Conservation (phyloP, 1,284 basidiomycete genomes). For the Megacollybia platyphylla region DNA sequence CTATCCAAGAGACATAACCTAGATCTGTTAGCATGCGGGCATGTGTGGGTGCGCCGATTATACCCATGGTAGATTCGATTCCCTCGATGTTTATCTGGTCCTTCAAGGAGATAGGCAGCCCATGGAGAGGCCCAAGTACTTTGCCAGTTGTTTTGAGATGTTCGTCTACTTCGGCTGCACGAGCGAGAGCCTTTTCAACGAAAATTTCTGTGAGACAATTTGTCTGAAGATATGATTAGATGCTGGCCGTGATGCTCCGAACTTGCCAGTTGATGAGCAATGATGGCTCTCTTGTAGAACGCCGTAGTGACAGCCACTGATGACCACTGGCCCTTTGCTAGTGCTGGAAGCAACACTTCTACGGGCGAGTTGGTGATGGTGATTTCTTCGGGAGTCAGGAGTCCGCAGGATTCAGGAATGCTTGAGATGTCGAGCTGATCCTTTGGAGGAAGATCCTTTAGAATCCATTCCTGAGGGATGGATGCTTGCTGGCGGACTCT, state of each 20-base stretch:
- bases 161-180: slow-evolving; percentile 46
- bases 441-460: slow-evolving; percentile 26
- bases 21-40: slow-evolving; percentile 6
- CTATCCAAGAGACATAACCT: slow-evolving; percentile 54
- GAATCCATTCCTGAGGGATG: slow-evolving; percentile 51
- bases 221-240: slow-evolving; percentile 21
- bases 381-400: slow-evolving; percentile 48
- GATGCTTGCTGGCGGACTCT: slow-evolving; percentile 33
- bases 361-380: slow-evolving; percentile 52
- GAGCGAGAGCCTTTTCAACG: slow-evolving; percentile 41
- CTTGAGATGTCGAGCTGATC: slow-evolving; percentile 38
- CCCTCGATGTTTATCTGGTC: slow-evolving; percentile 51
- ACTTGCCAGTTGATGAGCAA: slow-evolving; percentile 74
- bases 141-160: slow-evolving; percentile 34
- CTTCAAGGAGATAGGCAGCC: slow-evolving; percentile 53
- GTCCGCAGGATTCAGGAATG: slow-evolving; percentile 43
- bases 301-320: slow-evolving; percentile 60
- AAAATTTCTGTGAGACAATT: slow-evolving; percentile 67
- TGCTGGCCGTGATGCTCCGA: slow-evolving; percentile 4
- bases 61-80: slow-evolving; percentile 42
- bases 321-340: slow-evolving; percentile 40
- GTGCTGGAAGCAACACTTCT: slow-evolving; percentile 27
- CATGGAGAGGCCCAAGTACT: slow-evolving; percentile 28
- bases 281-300: slow-evolving; percentile 67
- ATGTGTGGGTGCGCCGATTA: neutral